phyloP scores from a whole-genome alignment of 1,284 basidiomycete genomes.

The Neolentinus lepideus region DNA sequence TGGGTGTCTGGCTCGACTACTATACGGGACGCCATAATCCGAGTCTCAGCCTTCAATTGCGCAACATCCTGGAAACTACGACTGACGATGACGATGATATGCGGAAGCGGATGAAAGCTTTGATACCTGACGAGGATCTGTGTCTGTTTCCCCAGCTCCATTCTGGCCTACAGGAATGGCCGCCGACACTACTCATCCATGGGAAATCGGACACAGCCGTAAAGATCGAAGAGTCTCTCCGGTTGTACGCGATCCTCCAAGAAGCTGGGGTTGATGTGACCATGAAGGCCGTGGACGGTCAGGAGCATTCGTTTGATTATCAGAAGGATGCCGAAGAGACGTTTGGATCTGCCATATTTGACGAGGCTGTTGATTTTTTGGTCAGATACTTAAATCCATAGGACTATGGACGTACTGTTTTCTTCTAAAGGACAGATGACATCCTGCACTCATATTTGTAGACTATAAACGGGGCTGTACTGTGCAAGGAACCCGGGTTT shows the following conservation, averaged over 20 bases:
- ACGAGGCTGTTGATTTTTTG: background rate
- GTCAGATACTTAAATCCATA: background rate
- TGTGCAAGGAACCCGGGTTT: no score
- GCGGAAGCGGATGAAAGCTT: slow-evolving; percentile 4
- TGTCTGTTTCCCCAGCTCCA: slow-evolving; percentile 47
- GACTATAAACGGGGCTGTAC: no score
- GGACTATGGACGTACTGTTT: background rate
- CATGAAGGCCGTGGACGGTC: background rate
- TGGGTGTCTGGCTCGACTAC: slow-evolving; percentile 53
- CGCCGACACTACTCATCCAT: slow-evolving; percentile 47
- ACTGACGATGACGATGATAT: slow-evolving; percentile 2
- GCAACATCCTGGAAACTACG: slow-evolving; percentile 16
- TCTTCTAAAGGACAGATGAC: no score
- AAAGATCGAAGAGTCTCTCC: slow-evolving; percentile 26
- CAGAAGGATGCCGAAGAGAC: background rate
- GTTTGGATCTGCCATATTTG: background rate
- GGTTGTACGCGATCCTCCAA: background rate
- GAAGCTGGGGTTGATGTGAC: background rate
- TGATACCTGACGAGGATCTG: slow-evolving; percentile 32
- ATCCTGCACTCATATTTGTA: no score
- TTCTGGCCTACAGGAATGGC: slow-evolving; percentile 33
- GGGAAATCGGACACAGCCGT: slow-evolving; percentile 51
- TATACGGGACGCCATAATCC: slow-evolving; percentile 48
- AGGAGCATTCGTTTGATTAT: slow-evolving; percentile 3
- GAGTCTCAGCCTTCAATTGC: slow-evolving; percentile 40